These are phyloP conservation scores for Alternaria triticina DNA, from an alignment of 2,329 filamentous ascomycete species.

Conservation along the genomic window DNA sequence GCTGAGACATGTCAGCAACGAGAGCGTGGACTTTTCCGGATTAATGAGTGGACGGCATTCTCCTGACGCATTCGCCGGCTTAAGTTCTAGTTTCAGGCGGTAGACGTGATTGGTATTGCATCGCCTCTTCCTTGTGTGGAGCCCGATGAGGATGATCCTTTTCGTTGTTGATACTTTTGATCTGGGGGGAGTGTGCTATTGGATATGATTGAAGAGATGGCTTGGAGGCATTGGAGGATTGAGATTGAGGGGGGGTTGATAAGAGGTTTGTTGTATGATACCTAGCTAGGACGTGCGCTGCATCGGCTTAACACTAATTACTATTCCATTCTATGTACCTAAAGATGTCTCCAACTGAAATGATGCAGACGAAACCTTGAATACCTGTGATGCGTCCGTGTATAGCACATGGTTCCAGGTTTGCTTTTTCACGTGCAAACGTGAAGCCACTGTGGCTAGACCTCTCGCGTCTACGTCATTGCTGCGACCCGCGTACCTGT, in stretches of 20 bases:
- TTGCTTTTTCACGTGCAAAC: slow-evolving; percentile 13
- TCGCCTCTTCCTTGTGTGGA: not conserved
- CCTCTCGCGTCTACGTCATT: slow-evolving; percentile 25
- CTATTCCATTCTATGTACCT: not conserved
- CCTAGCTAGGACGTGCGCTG: slow-evolving; percentile 8
- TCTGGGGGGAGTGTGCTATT: not conserved
- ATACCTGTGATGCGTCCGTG: not conserved
- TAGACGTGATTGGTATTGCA: slow-evolving; percentile 8
- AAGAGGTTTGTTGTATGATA: slow-evolving; percentile 12
- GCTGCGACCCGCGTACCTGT: slow-evolving; percentile 11
- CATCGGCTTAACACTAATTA: slow-evolving; percentile 6
- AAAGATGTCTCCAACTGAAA: not conserved
- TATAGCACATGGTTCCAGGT: not conserved
- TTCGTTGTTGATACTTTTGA: not conserved
- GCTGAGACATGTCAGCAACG: slow-evolving; percentile 65
- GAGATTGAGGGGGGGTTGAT: not conserved
- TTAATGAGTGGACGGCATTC: slow-evolving; percentile 73
- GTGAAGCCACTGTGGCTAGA: slow-evolving; percentile 22
- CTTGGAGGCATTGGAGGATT: not conserved
- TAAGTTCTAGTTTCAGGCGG: slow-evolving; percentile 63
- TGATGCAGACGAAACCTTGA: not conserved
- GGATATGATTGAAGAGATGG: not conserved
- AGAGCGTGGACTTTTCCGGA: slow-evolving; percentile 70
- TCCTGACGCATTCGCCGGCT: slow-evolving; percentile 78
- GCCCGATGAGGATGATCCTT: not conserved